Evolutionary conservation across 1,284 basidiomycete genomes (phyloP).

Genomic region (Megacollybia platyphylla): DNA sequence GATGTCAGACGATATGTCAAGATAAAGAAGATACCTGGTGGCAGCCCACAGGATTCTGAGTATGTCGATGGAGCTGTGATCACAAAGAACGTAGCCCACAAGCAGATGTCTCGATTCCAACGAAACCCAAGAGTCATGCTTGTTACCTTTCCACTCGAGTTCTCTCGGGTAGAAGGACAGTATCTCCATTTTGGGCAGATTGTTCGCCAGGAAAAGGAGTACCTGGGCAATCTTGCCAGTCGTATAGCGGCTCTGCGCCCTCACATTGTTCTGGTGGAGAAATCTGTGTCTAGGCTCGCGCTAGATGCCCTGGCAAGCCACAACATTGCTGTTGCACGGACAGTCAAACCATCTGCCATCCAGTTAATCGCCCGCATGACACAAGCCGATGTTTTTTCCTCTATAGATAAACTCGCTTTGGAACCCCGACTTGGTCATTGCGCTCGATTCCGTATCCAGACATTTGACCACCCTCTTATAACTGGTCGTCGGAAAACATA

Average conservation of each 20-base stretch:
- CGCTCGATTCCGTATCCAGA: constrained; percentile 80
- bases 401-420: constrained; percentile 87
- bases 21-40: constrained; percentile 97
- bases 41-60: constrained; percentile 84
- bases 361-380: constrained; percentile 88
- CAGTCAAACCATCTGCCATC: constrained; percentile 83
- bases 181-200: constrained; percentile 92
- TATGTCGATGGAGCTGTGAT: constrained; percentile 97
- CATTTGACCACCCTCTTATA: constrained; percentile 87
- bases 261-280: constrained; percentile 87
- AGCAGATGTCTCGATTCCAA: constrained; percentile 66
- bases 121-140: constrained; percentile 88
- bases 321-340: constrained; percentile 84
- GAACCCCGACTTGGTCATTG: constrained; percentile 90
- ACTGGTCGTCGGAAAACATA: constrained; percentile 89
- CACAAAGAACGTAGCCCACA: constrained; percentile 96
- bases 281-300: constrained; percentile 86
- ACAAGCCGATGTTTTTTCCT: constrained; percentile 89
- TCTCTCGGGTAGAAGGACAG: constrained; percentile 87
- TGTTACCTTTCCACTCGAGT: constrained; percentile 92
- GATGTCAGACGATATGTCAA: constrained; percentile 94
- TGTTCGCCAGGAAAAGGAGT: constrained; percentile 90
- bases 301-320: constrained; percentile 82
- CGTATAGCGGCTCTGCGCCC: constrained; percentile 87
- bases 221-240: constrained; percentile 79